These are phyloP conservation scores for Tulasnella calospora DNA, from an alignment of 768 basidiomycete species.

Conservation along the genomic window DNA sequence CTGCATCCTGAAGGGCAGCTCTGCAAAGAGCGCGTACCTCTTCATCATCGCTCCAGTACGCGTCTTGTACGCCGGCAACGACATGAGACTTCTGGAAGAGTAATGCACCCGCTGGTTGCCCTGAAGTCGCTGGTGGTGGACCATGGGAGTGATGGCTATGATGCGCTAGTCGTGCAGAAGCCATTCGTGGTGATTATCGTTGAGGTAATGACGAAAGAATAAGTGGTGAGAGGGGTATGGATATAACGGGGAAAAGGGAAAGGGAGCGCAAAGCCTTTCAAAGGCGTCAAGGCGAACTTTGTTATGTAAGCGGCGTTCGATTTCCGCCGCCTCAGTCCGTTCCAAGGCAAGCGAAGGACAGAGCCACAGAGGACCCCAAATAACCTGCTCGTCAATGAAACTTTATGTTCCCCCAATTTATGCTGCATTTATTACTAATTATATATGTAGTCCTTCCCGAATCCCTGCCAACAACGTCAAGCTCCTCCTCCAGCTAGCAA, in stretches of 20 bases:
- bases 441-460: background rate
- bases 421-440: background rate
- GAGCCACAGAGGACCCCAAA: background rate
- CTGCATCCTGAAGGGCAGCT: too few relatives aligned
- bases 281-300: slow-evolving; percentile 4
- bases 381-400: background rate
- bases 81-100: slow-evolving; percentile 29
- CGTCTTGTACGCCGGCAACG: slow-evolving; percentile 81
- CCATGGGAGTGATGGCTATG: slow-evolving; percentile 21
- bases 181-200: slow-evolving; percentile 21
- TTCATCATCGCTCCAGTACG: slow-evolving; percentile 95
- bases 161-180: slow-evolving; percentile 15
- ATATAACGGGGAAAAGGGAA: slow-evolving; percentile 10
- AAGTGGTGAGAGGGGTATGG: slow-evolving; percentile 7
- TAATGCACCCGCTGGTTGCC: slow-evolving; percentile 8
- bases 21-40: slow-evolving; percentile 47
- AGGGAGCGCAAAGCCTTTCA: slow-evolving; percentile 12
- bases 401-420: background rate
- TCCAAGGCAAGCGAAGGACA: background rate
- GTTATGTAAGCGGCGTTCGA: background rate
- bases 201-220: background rate
- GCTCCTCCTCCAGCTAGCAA: background rate
- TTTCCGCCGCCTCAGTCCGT: background rate
- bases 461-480: background rate
- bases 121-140: slow-evolving; percentile 5